A percentile compares a stretch with the other conserved stretches of the same genome.
Conservation (phyloP, 768 basidiomycete species). For the Pleurotus pulmonarius region DNA sequence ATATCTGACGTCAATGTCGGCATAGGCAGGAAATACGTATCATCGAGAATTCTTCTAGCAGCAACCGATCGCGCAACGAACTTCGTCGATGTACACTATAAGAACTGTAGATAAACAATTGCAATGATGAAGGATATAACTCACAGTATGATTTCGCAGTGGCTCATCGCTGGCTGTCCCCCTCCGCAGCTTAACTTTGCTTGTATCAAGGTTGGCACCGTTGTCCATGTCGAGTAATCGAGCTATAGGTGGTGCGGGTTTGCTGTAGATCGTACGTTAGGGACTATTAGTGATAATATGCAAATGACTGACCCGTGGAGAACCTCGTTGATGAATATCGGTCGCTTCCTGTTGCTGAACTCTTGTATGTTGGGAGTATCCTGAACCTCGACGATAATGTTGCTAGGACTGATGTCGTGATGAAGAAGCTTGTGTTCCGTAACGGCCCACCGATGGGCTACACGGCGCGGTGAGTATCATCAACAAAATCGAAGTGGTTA, state of each 20-base stretch:
- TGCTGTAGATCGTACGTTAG: neutral
- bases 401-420: neutral
- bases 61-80: neutral
- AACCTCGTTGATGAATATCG: neutral
- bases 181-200: too few relatives aligned
- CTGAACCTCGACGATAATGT: neutral
- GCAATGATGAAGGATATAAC: too few relatives aligned
- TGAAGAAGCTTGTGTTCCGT: neutral
- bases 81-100: too few relatives aligned
- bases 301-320: neutral
- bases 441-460: neutral
- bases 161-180: too few relatives aligned
- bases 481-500: neutral
- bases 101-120: too few relatives aligned
- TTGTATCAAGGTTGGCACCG: too few relatives aligned
- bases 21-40: neutral
- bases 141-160: too few relatives aligned
- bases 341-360: neutral
- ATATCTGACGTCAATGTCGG: neutral
- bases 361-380: neutral
- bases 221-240: neutral
- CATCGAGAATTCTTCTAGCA: neutral
- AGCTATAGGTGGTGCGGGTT: neutral
- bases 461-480: neutral
- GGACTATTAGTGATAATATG: neutral